Base-by-base conservation (phyloP, 2,329 filamentous ascomycete genomes). In the Phaeosphaeriaceae sp. region DNA sequence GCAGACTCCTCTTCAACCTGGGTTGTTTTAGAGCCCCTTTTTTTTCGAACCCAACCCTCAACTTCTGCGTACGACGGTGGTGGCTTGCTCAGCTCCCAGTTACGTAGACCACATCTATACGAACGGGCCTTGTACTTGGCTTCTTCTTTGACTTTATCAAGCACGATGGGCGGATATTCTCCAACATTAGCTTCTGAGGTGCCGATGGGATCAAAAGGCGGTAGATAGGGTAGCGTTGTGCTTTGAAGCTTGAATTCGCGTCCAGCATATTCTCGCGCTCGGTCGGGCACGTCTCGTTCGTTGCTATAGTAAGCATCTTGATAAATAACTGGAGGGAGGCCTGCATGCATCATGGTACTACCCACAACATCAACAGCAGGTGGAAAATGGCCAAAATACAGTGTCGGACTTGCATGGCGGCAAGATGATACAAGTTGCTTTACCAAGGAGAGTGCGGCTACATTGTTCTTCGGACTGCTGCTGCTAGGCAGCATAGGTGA, bases 231-330 rank as follows among this genome's bases (percentile, higher is more conserved):
- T 7, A 96, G 73, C 1, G 90, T 91, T 53, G 85, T 88, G 58
- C 93, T 90, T 68, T 88, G 85, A 7, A 97, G 80, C 57, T 87
- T 89, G 73, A 96, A 97, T 67, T 96, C 91, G 66, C 88, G 88
- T 3, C 94, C 94, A 7, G 91, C 94, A 78, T 97, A 98, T 76
- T 97, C 92, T 53, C 92, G 85, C 31, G 84, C 78, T 53, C 89
- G 86, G 41, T 89, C 84, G 13, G 93, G 93, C 0, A 97, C 90
- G 76, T 98, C 95, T 51, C 83, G 84, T 60, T 96, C 92, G 25
- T 91, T 84, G 66, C 93, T 91, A 73, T 97, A 98, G 70, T 89
- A 93, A 0, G 93, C 89, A 71, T 93, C 89, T 75, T 93, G 91
- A 63, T 97, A 96, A 49, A 97, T 85, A 15, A 91, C 84, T 57